Percentiles rank a stretch among this genome's conserved stretches.
Conservation (phyloP, 768 basidiomycete genomes). For the Nidularia pulvinata region DNA sequence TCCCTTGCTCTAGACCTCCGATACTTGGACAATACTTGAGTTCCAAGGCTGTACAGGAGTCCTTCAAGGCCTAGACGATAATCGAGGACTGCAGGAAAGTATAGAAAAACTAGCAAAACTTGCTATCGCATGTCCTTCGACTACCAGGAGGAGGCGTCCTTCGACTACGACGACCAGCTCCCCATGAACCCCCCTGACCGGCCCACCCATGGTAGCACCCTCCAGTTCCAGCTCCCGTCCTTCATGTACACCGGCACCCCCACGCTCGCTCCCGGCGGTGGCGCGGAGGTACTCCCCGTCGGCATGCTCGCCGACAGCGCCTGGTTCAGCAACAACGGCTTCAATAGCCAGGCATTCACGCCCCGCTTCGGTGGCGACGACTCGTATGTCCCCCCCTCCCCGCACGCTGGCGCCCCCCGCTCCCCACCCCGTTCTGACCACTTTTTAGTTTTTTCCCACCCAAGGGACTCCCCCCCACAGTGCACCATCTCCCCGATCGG, state of each 20-base stretch:
- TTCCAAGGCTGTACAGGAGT: too few species aligned
- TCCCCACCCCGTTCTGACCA: neutral
- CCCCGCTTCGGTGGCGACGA: neutral
- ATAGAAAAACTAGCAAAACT: too few species aligned
- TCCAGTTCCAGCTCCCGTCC: constrained; percentile 61
- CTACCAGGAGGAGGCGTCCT: too few species aligned
- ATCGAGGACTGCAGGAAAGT: too few species aligned
- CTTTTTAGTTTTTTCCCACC: neutral
- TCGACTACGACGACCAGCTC: too few species aligned
- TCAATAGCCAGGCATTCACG: constrained; percentile 7
- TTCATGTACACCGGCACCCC: constrained; percentile 62
- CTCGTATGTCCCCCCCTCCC: neutral
- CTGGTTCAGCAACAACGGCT: constrained; percentile 51
- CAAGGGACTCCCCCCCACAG: neutral
- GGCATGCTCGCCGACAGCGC: constrained; percentile 34
- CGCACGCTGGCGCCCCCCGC: neutral
- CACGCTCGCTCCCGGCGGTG: constrained; percentile 67
- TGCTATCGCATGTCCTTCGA: too few species aligned
- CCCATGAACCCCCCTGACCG: neutral
- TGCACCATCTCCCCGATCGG: neutral
- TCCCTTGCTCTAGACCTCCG: too few species aligned
- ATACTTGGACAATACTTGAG: too few species aligned
- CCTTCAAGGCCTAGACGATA: too few species aligned
- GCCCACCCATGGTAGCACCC: neutral
- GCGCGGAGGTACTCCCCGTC: constrained; percentile 69